phyloP scores from a whole-genome alignment of 805 yeast genomes.

The Schizosaccharomyces lindneri region DNA sequence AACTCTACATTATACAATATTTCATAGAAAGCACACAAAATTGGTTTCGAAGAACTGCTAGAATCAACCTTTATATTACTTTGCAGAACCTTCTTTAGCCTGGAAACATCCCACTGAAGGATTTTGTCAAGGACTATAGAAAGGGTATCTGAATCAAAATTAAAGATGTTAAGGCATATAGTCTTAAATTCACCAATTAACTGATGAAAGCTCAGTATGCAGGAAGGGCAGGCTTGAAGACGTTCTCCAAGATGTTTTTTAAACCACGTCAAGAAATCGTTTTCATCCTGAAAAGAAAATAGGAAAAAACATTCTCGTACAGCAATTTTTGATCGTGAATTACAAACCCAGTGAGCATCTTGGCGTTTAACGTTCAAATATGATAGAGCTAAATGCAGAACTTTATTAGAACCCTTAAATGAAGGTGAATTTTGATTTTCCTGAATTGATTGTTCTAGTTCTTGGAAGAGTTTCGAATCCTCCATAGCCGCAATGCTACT shows the following conservation, averaged over 20 bases:
- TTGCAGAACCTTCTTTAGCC: background rate
- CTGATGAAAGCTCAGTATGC: background rate
- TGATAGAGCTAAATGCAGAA: background rate
- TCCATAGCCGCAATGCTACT: background rate
- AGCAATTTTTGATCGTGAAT: background rate
- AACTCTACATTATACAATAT: background rate
- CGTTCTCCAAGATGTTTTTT: background rate
- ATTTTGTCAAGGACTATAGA: background rate
- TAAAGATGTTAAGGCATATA: background rate
- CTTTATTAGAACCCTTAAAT: background rate
- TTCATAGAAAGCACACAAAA: background rate
- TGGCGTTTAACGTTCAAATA: background rate
- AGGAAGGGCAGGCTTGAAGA: background rate
- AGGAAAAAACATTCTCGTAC: background rate
- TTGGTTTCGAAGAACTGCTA: background rate
- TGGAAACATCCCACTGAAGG: background rate
- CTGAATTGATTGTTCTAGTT: background rate
- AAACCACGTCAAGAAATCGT: background rate
- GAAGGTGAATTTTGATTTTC: background rate
- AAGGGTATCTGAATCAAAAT: background rate
- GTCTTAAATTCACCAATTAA: background rate
- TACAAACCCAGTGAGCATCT: background rate
- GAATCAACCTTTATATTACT: background rate
- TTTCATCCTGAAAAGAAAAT: background rate
- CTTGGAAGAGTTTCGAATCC: background rate